Base-by-base conservation (phyloP, 305 asterid genomes). In the Fraxinus dipetala region DNA sequence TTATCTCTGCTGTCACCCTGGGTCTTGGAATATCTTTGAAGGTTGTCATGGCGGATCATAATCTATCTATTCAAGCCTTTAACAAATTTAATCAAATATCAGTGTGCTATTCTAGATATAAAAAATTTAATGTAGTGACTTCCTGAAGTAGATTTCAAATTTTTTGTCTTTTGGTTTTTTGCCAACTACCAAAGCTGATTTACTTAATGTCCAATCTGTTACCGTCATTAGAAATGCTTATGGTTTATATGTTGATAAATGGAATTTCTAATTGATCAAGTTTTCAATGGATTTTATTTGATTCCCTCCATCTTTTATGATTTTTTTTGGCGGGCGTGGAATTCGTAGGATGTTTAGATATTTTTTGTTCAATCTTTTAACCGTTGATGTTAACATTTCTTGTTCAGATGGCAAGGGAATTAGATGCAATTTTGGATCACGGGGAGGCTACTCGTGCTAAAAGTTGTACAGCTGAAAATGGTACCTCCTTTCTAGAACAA, bases 401-500 rank as follows among this genome's bases (percentile, higher is more conserved):
- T 84, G 43, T 87, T 81, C 89, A 96, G 99, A 94, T 96, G 98
- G 99, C 99, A 79, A 90, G 88, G 89, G 99, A 94, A 38, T 86
- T 96, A 78, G 98, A 94, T 86, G 91, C 92, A 72, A 88, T 84
- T 83, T 88, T 96, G 86, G 99, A 96, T 87, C 98, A 83, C 70
- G 98, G 98, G 78, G 97, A 88, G 89, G 97, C 88, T 69, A 86
- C 78, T 70, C 96, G 80, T 65, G 92, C 97, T 82, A 1, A 28
- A 79, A 93, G 92, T 83, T 96, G 97, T 87, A 87, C 54, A 40
- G 74, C 83, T 77, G 88, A 86, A 63, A 85, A 86, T 83, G 95
- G 93, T 70, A 93, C 90, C 78, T 91, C 99, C 76, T 96, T 88
- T 87, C 89, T 96, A 28, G 93, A 92, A 85, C 84, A 91, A 86